phyloP scores from a whole-genome alignment of 2,329 filamentous ascomycete species.

The Fusarium sulawesiense region DNA sequence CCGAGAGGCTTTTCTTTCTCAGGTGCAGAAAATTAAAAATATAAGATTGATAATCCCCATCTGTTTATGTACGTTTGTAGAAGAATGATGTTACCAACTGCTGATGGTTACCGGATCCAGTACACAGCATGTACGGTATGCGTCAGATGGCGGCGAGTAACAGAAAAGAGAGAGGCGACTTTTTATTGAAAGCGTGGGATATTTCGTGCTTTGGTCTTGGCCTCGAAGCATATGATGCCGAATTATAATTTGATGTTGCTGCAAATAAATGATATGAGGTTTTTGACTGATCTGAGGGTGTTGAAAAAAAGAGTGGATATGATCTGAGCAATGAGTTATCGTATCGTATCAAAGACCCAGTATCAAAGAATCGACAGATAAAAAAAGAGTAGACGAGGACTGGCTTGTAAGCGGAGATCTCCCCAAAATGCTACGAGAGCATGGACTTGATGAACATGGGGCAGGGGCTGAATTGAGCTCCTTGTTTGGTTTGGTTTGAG shows the following conservation, averaged over 20 bases:
- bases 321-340: slow-evolving; percentile 34
- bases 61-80: slow-evolving; percentile 23
- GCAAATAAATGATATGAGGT: slow-evolving; percentile 31
- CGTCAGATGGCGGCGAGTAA: slow-evolving; percentile 26
- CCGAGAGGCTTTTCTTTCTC: not conserved
- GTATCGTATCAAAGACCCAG: slow-evolving; percentile 22
- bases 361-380: slow-evolving; percentile 22
- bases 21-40: not conserved
- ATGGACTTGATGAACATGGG: slow-evolving; percentile 9
- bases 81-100: slow-evolving; percentile 31
- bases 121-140: slow-evolving; percentile 26
- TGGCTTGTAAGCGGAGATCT: slow-evolving; percentile 32
- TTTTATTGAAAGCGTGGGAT: not conserved
- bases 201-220: slow-evolving; percentile 6
- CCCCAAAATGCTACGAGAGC: slow-evolving; percentile 27
- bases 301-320: slow-evolving; percentile 13
- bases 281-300: slow-evolving; percentile 16
- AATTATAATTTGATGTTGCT: no score
- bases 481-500: slow-evolving; percentile 22
- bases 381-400: slow-evolving; percentile 14
- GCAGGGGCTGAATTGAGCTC: not conserved
- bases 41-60: slow-evolving; percentile 15
- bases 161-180: slow-evolving; percentile 16
- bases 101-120: slow-evolving; percentile 38
- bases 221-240: slow-evolving; percentile 15